Conservation (phyloP, 2,329 filamentous ascomycete genomes). For the Aspergillus tubingensis region DNA sequence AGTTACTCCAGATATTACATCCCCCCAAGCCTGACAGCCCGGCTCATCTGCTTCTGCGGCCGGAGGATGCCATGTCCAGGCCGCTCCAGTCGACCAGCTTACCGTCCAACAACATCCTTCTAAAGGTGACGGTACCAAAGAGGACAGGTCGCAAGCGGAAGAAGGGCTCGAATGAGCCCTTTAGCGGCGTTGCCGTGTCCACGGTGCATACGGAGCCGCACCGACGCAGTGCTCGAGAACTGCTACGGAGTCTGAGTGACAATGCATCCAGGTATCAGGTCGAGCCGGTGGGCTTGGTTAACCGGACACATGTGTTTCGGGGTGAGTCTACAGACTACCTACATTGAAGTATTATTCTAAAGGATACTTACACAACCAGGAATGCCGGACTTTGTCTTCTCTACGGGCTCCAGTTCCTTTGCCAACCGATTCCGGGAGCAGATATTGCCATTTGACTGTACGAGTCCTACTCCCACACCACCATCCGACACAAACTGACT, state of each 20-base stretch:
- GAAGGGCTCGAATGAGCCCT: constrained; percentile 70
- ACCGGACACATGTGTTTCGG: constrained; percentile 83
- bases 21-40: constrained; percentile 50
- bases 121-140: constrained; percentile 84
- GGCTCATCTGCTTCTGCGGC: constrained; percentile 73
- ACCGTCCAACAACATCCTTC: constrained; percentile 76
- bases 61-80: constrained; percentile 75
- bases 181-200: constrained; percentile 49
- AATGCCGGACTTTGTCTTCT: constrained; percentile 84
- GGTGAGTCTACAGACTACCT: constrained; percentile 43
- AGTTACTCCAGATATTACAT: constrained; percentile 46
- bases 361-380: constrained; percentile 40
- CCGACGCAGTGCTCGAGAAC: constrained; percentile 28
- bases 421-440: constrained; percentile 70
- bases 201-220: constrained; percentile 19
- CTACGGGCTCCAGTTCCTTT: constrained; percentile 68
- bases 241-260: constrained; percentile 62
- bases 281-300: constrained; percentile 70
- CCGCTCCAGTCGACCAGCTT: constrained; percentile 76
- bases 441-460: constrained; percentile 71
- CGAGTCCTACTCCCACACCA: constrained; percentile 18
- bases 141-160: constrained; percentile 85
- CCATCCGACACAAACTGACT: background rate
- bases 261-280: constrained; percentile 68
- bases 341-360: background rate